A percentile compares a stretch with the other conserved stretches of the same genome.
These are phyloP conservation scores for Botrytis pseudocinerea DNA, from an alignment of 2,329 filamentous ascomycete genomes.

Conservation along the genomic window DNA sequence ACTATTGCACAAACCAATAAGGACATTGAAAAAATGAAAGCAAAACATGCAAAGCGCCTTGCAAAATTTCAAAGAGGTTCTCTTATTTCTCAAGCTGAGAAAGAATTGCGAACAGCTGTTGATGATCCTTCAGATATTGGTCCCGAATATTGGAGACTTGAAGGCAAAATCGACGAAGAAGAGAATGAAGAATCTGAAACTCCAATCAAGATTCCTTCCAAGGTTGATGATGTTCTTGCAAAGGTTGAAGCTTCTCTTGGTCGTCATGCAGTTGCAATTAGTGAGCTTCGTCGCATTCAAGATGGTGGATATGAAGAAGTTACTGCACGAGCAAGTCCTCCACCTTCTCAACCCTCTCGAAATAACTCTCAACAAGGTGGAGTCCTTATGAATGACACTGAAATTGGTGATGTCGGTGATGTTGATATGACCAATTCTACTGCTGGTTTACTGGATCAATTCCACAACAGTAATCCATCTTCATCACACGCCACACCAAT, in stretches of 20 bases:
- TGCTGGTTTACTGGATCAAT: conserved; percentile 66
- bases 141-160: conserved; percentile 63
- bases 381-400: conserved; percentile 58
- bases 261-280: conserved; percentile 63
- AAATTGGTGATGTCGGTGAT: conserved; percentile 59
- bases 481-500: conserved; percentile 61
- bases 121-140: conserved; percentile 56
- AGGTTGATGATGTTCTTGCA: conserved; percentile 70
- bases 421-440: conserved; percentile 58
- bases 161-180: conserved; percentile 56
- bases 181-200: conserved; percentile 43
- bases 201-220: conserved; percentile 43
- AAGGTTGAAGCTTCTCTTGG: conserved; percentile 73
- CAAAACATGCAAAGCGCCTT: conserved; percentile 73
- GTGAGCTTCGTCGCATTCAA: conserved; percentile 69
- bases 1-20: conserved; percentile 71
- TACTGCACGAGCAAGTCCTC: conserved; percentile 35
- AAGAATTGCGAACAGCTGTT: conserved; percentile 67
- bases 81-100: conserved; percentile 71
- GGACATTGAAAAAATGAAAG: conserved; percentile 84
- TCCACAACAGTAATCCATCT: conserved; percentile 57
- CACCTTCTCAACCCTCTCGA: conserved; percentile 55
- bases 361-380: conserved; percentile 56
- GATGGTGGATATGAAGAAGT: conserved; percentile 72
- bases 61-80: conserved; percentile 72